Evolutionary conservation across 805 yeast genomes (phyloP), one percentile per base, ranked within the genome.

Genomic region (Yamadazyma philogaea): DNA sequence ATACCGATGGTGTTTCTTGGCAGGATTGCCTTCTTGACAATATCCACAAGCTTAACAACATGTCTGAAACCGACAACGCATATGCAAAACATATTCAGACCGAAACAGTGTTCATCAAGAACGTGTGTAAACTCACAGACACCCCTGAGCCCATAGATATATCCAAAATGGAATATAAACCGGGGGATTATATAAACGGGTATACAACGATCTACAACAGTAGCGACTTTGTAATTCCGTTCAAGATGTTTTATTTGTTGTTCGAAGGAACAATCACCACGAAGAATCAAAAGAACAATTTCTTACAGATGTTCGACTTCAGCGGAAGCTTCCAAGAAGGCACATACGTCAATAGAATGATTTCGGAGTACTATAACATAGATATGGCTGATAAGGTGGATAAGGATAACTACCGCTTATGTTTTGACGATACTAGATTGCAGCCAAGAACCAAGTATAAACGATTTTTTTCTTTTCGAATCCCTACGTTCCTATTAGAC

Each of bases 181-280:
- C 82, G 10, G 87, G 87, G n/a, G 89, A 83, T 54, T 68, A 69
- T 16, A 66, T 84, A 11, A 73, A 77, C 52, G 91, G 91, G 0
- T 78, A 73, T 50, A 61, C 75, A 6, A 49, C 57, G 0, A 63
- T 78, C 16, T 61, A 64, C 39, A 79, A 79, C 51, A 61, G 51
- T 6, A 58, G 76, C 1, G 40, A 55, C 1, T 48, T 59, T 14
- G 62, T 69, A 0, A 64, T 82, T 16, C 74, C 75, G 2, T 84
- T 82, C 53, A 84, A 82, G 50, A 78, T 79, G 80, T 76, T 82
- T 53, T 68, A 77, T 41, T 74, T 79, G 6, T 65, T 80, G 1
- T 63, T 81, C 24, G 85, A 80, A 52, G 85, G 84, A 1, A 60
- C 56, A 14, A 54, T 63, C 19, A 47, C 44, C 17, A 38, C 47